Evolutionary conservation across 352 stramenopile genomes (phyloP), one percentile per base, ranked within the genome.

Genomic region (Peronospora tabacina): DNA sequence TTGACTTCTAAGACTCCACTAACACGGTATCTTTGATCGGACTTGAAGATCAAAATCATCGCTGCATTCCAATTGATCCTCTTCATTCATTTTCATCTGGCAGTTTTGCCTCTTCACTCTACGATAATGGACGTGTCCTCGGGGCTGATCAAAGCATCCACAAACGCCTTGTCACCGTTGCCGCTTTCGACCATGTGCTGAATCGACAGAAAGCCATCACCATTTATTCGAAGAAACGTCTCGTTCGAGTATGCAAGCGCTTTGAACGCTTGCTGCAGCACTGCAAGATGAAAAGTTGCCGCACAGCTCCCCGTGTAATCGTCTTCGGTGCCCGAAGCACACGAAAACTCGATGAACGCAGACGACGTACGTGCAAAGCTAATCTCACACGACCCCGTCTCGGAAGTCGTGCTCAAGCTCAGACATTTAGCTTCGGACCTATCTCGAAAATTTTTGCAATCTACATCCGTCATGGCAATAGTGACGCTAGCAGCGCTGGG

Each of bases 281-380:
- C 72, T 0, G 68, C 79, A 12, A 90, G 79, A 44, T 93, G 82
- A 48, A 93, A 93, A 19, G 69, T 87, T 19, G 78, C 75, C 0
- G 57, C 59, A 52, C 66, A 79, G 26, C 40, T 56, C 7, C 42
- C 63, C 24, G 34, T 43, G 17, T 61, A 57, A 8, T 58, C 57
- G 6, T 33, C 40, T 17, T 66, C 61, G 39, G 26, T 46, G 12
- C 48, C 16, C 0, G 52, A 34, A n/a, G 55, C 65, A 45, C 79
- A 87, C 33, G 72, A 80, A 47, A 86, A 90, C 62, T 93, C 78
- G 41, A 93, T 90, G 57, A 93, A 88, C 20, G 82, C 82, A 7
- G 68, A 63, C 19, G 82, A 93, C 20, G 64, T 72, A 1, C 63
- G 68, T 5, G 69, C 68, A 55, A 93, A 89, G 7, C 77, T 78